Base-by-base conservation (phyloP, 352 stramenopile species). In the Globisporangium paddicum region DNA sequence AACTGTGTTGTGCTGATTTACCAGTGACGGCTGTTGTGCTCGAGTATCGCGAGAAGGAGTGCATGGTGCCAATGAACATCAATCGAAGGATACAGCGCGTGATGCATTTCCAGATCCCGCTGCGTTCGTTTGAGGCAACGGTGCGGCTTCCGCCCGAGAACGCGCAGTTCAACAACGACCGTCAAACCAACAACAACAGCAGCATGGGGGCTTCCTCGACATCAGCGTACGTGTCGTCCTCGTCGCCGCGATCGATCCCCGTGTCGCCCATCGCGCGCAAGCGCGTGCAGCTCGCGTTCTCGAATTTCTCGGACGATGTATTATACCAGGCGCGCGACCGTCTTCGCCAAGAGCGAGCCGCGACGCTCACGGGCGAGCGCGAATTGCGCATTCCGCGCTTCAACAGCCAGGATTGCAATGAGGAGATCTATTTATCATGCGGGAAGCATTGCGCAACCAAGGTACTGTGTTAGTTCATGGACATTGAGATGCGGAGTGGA, bases 21-120 rank as follows among this genome's bases (percentile, higher is more conserved):
- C 3, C 14, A 93, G 82, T 95, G 55, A 90, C 82, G 1, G 86
- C 86, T 5, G 82, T 95, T 5, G 86, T 95, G 56, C 68, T 95
- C 16, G 85, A 93, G 53, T 95, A 95, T 55, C 82, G 86, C 21
- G 84, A 93, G 52, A 95, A 94, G 49, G 84, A 95, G 52, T 83
- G 74, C 62, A 82, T 85, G 64, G 77, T 95, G 55, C 80, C 85
- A 26, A 76, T 73, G 44, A 90, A 82, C 60, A 93, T 94, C 66
- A 90, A 93, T 64, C 69, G 78, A 40, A 79, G 86, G 64, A 95
- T 95, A 79, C 84, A 89, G 45, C 83, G 86, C 19, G 82, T 93
- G 51, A 95, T 95, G 86, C 86, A 95, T 52, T 91, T 94, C 58
- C 75, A 90, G 66, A 92, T 94, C 58, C 82, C 84, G 23, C 64